Conservation (phyloP, 1,284 basidiomycete genomes). For the Ceratorhiza oryzae-sativae region DNA sequence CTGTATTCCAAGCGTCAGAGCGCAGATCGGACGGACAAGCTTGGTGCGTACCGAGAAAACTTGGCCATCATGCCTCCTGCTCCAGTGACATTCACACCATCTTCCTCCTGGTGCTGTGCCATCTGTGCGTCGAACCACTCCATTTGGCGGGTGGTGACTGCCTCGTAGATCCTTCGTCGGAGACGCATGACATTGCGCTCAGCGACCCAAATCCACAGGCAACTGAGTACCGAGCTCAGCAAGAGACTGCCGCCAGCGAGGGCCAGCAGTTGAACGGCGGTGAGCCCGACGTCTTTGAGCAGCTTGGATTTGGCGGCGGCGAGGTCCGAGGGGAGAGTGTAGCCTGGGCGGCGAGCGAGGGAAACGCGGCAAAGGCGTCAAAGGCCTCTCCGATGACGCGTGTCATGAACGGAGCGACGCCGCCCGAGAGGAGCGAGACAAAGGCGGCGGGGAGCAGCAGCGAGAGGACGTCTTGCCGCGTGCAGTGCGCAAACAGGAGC, state of each 20-base stretch:
- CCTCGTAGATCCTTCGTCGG: conserved; percentile 71
- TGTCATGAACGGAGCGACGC: conserved; percentile 93
- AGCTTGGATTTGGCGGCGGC: conserved; percentile 59
- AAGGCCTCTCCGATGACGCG: conserved; percentile 87
- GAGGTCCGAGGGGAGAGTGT: conserved; percentile 50
- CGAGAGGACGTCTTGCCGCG: conserved; percentile 60
- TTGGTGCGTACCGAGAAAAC: conserved; percentile 77
- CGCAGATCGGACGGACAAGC: background rate
- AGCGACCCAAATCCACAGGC: conserved; percentile 87
- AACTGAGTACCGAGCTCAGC: conserved; percentile 76
- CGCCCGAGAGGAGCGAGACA: conserved; percentile 73
- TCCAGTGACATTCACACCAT: conserved; percentile 64
- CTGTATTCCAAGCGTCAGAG: conserved; percentile 55
- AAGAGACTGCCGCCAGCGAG: conserved; percentile 74
- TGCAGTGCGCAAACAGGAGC: conserved; percentile 72
- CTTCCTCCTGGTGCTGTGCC: conserved; percentile 55
- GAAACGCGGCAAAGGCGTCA: conserved; percentile 71
- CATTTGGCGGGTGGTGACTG: conserved; percentile 77
- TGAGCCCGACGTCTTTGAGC: conserved; percentile 64
- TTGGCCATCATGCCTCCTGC: conserved; percentile 95
- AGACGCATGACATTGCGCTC: conserved; percentile 80
- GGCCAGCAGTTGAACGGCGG: conserved; percentile 73
- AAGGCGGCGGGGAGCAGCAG: conserved; percentile 77
- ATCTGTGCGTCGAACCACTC: conserved; percentile 88
- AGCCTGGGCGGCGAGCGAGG: conserved; percentile 55